These are phyloP conservation scores for Auricularia heimuer DNA, from an alignment of 768 basidiomycete genomes.

Conservation along the genomic window DNA sequence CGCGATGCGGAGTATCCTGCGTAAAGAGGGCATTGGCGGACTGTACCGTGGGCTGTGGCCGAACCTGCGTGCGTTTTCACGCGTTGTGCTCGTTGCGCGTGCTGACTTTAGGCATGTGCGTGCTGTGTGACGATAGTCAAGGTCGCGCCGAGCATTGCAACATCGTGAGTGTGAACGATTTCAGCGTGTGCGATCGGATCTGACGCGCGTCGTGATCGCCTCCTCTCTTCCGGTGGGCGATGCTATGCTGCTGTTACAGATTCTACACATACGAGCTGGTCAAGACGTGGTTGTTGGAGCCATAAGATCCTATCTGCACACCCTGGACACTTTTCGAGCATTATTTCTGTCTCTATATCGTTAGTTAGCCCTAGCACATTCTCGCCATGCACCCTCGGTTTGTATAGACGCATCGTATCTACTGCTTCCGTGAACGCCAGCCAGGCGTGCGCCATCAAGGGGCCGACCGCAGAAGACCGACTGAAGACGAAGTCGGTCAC, in stretches of 20 bases:
- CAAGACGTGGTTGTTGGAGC: conserved; percentile 32
- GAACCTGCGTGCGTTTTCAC: conserved; percentile 57
- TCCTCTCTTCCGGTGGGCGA: neutral
- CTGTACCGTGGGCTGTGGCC: conserved; percentile 85
- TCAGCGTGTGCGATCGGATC: neutral
- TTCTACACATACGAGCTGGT: conserved; percentile 77
- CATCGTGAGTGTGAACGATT: conserved; percentile 28
- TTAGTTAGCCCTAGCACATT: neutral
- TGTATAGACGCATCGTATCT: neutral
- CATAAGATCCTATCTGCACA: neutral
- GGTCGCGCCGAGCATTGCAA: conserved; percentile 85
- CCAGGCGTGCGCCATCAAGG: neutral
- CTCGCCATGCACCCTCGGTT: neutral
- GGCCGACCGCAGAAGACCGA: neutral
- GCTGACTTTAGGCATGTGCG: conserved; percentile 1
- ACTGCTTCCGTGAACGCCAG: no score
- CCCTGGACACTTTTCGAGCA: neutral
- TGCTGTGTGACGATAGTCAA: conserved; percentile 44
- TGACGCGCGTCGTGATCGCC: neutral
- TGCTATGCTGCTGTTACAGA: neutral
- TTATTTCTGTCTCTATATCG: neutral
- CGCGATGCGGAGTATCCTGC: conserved; percentile 59
- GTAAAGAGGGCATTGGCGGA: conserved; percentile 63
- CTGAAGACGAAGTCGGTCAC: neutral
- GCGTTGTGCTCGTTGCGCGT: conserved; percentile 5